Evolutionary conservation across 2,329 filamentous ascomycete genomes (phyloP).

Genomic region (Pseudogymnoascus sp.): DNA sequence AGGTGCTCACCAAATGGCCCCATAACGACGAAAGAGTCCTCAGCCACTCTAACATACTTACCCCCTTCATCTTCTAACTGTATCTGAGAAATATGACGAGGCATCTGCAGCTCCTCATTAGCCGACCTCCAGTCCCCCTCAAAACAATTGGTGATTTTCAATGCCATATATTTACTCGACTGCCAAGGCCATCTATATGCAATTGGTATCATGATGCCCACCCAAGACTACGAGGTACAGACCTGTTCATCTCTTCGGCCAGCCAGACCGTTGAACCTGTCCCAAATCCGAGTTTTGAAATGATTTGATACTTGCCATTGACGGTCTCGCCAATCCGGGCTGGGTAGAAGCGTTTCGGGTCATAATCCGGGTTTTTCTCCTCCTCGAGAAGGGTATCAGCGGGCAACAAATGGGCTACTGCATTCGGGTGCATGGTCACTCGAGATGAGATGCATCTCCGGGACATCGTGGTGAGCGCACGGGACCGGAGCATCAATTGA

Average conservation of each 20-base stretch:
- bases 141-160: background rate
- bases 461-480: background rate
- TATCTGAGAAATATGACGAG: background rate
- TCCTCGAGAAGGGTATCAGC: constrained; percentile 23
- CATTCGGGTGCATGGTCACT: background rate
- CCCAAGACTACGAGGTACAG: constrained; percentile 23
- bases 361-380: constrained; percentile 28
- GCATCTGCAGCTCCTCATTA: background rate
- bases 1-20: constrained; percentile 15
- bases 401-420: constrained; percentile 12
- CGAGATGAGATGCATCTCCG: background rate
- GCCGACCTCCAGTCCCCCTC: background rate
- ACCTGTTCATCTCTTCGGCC: constrained; percentile 23
- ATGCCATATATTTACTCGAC: background rate
- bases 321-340: constrained; percentile 30
- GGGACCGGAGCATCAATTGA: background rate
- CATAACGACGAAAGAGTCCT: background rate
- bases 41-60: background rate
- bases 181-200: background rate
- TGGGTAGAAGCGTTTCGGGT: constrained; percentile 29
- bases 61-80: background rate
- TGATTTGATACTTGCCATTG: constrained; percentile 26
- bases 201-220: background rate
- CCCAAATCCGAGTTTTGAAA: constrained; percentile 31
- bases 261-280: constrained; percentile 30